Conservation (phyloP, 805 yeast species). For the Yarrowia sp. region DNA sequence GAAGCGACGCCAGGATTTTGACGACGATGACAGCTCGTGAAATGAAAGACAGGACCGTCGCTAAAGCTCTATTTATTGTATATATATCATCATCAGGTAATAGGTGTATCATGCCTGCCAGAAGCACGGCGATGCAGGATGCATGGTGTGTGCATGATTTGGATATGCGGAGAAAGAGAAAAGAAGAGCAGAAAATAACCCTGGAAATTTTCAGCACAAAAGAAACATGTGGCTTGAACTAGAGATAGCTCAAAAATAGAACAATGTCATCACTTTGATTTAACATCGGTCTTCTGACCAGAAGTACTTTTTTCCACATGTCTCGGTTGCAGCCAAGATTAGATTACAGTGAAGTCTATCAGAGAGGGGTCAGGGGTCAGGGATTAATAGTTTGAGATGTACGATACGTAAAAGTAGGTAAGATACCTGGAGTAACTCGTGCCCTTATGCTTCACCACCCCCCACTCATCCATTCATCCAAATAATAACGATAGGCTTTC, state of each 20-base stretch:
- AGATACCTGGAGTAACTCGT: no score
- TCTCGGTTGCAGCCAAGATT: neutral
- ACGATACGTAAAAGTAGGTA: no score
- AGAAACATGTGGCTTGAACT: neutral
- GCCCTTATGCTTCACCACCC: no score
- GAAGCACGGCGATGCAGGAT: neutral
- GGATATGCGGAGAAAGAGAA: neutral
- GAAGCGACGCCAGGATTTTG: conserved; percentile 14
- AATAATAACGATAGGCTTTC: neutral
- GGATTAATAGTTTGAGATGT: no score
- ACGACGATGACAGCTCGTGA: conserved; percentile 7
- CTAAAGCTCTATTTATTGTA: conserved; percentile 9
- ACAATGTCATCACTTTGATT: neutral
- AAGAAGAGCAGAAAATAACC: neutral
- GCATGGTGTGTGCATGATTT: neutral
- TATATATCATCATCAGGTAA: conserved; percentile 8
- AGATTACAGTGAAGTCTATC: neutral
- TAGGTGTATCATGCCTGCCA: conserved; percentile 12
- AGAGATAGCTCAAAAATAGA: neutral
- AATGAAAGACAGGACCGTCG: neutral
- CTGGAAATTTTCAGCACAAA: no score
- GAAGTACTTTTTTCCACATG: neutral
- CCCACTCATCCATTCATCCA: no score
- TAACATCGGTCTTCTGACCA: neutral
- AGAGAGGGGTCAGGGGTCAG: no score